Base-by-base conservation (phyloP, 371 early-diverging fungal genomes). In the Mortierella sp. region DNA sequence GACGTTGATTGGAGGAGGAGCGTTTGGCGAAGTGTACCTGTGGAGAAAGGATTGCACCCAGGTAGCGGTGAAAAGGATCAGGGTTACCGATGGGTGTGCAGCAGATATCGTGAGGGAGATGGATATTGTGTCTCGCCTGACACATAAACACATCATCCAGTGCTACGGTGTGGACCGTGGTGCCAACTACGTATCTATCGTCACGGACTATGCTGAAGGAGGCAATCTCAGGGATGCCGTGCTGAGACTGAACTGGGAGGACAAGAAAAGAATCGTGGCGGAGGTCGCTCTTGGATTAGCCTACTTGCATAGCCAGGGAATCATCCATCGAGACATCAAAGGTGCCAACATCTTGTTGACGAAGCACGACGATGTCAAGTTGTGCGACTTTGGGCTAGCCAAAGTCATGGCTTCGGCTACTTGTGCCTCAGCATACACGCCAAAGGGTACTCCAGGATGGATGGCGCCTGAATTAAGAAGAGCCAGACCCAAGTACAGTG, bases 321-420 rank as follows among this genome's bases (percentile, higher is more conserved):
- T 66, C 31, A 31, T 57, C 35, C 64, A 63, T 37, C 10, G 64
- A 29, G 64, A 70, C 42, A 60, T 68, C 61, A 68, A 68, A 43
- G 58, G 61, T 6, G 54, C 8, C 26, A 68, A 68, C 42, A 61
- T 68, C 29, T 32, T 68, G 28, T 26, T 68, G 26, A 61, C 61
- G 28, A 43, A 35, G 53, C 35, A 61, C 31, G 23, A 26, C 4
- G 37, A 68, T 37, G 68, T 34, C 6, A 68, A 68, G 43, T 29
- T 68, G 23, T 60, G 61, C 32, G 68, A 68, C 61, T 68, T 68
- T 54, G 68, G 68, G n/a, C 32, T 60, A 6, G 68, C 68, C 68
- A 60, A 54, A 34, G 37, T 54, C 54, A 61, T 54, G 55, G 37
- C 53, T 2, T 58, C 66, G 26, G 58, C 66, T 28, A 66, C 42